Evolutionary conservation across 1,139 yeast genomes (phyloP).

Genomic region (Blastobotrys elegans): DNA sequence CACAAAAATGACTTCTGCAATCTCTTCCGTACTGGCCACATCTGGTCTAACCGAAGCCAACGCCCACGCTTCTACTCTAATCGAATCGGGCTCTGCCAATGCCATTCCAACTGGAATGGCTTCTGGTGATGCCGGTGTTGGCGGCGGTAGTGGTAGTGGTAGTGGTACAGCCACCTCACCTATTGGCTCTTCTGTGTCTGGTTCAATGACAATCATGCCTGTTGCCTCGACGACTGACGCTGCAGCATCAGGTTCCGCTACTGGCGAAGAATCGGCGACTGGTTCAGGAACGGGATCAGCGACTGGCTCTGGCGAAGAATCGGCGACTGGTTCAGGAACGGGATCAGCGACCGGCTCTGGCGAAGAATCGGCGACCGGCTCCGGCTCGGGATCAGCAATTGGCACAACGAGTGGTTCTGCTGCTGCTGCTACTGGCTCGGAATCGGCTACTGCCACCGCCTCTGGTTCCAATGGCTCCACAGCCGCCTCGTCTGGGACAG

Average conservation of each 20-base stretch:
- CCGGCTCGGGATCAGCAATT: no score
- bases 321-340: not conserved
- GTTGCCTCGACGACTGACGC: not conserved
- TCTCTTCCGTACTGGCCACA: not conserved
- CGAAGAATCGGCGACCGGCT: slow-evolving; percentile 4
- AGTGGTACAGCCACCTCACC: not conserved
- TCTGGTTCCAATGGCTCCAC: slow-evolving; percentile 7
- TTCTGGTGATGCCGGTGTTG: not conserved
- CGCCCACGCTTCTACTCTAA: not conserved
- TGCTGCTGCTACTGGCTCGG: slow-evolving; percentile 1
- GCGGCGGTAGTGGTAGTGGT: not conserved
- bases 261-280: not conserved
- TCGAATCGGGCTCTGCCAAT: not conserved
- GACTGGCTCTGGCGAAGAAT: slow-evolving; percentile 2
- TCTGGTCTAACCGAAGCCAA: not conserved
- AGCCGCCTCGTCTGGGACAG: not conserved
- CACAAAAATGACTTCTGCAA: not conserved
- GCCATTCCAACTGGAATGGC: not conserved
- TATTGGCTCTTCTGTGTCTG: not conserved
- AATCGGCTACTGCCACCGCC: slow-evolving; percentile 11
- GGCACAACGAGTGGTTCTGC: no score
- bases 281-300: not conserved
- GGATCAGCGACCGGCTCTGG: not conserved
- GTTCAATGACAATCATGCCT: not conserved
- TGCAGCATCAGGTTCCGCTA: not conserved